A percentile compares a stretch with the other conserved stretches of the same genome.
phyloP scores from a whole-genome alignment of 2,329 filamentous ascomycete genomes.

The Fusarium circinatum region DNA sequence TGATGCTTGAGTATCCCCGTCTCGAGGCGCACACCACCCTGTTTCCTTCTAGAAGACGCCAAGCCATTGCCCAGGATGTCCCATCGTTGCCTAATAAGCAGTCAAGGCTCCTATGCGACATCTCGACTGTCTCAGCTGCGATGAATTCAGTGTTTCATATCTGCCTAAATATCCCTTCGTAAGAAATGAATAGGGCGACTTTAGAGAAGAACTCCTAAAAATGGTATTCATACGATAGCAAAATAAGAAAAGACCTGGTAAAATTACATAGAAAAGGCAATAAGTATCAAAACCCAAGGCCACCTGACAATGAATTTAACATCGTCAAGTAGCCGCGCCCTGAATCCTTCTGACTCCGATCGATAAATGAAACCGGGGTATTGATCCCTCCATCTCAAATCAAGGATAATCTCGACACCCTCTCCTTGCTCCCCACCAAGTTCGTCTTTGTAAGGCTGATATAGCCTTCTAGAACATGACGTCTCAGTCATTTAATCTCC shows the following conservation, averaged over 20 bases:
- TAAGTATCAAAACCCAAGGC: slow-evolving; percentile 3
- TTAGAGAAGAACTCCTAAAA: not conserved
- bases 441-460: slow-evolving; percentile 30
- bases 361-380: slow-evolving; percentile 26
- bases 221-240: slow-evolving; percentile 21
- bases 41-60: slow-evolving; percentile 26
- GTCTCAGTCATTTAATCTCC: slow-evolving; percentile 49
- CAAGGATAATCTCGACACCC: slow-evolving; percentile 18
- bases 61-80: slow-evolving; percentile 1
- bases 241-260: not conserved
- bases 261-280: slow-evolving; percentile 6
- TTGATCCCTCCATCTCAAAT: slow-evolving; percentile 28
- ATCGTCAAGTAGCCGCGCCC: slow-evolving; percentile 16
- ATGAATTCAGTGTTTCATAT: not conserved
- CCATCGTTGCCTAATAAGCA: slow-evolving; percentile 18
- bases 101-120: not conserved
- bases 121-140: not conserved
- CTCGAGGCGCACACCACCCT: slow-evolving; percentile 8
- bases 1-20: not conserved
- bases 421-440: not conserved
- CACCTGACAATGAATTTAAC: not conserved
- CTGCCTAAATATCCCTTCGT: not conserved
- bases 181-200: not conserved
- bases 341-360: slow-evolving; percentile 24
- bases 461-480: slow-evolving; percentile 4